Evolutionary conservation across 2,329 filamentous ascomycete genomes (phyloP).

Genomic region (Xylaria arbuscula): DNA sequence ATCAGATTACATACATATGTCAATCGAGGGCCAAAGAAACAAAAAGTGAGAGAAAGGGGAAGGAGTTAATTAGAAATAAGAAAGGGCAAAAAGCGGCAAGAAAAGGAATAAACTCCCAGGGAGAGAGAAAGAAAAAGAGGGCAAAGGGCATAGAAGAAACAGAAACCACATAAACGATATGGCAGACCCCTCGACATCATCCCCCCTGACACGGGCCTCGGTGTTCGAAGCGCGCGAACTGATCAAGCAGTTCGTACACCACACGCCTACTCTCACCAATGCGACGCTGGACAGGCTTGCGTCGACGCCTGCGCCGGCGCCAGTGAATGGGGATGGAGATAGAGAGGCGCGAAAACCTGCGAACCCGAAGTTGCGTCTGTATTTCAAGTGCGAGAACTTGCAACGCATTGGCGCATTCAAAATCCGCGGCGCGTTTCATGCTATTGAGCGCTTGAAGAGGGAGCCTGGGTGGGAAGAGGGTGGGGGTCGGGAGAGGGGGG

Average conservation of each 20-base stretch:
- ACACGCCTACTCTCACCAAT: slow-evolving; percentile 85
- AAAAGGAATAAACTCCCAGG: not conserved
- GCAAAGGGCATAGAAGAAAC: not conserved
- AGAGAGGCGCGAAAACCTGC: slow-evolving; percentile 65
- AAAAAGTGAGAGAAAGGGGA: no score
- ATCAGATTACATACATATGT: not conserved
- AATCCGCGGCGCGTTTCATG: slow-evolving; percentile 89
- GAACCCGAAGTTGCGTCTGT: slow-evolving; percentile 75
- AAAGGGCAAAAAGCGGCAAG: not conserved
- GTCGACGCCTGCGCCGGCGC: slow-evolving; percentile 68
- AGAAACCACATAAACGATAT: slow-evolving; percentile 50
- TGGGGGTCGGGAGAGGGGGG: slow-evolving; percentile 72
- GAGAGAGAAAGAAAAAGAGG: not conserved
- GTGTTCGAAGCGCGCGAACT: slow-evolving; percentile 77
- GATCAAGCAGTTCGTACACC: slow-evolving; percentile 81
- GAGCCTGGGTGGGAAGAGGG: slow-evolving; percentile 71
- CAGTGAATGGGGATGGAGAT: not conserved
- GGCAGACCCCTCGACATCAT: slow-evolving; percentile 65
- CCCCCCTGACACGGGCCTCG: slow-evolving; percentile 77
- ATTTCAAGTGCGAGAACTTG: slow-evolving; percentile 96
- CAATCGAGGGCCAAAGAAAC: no score
- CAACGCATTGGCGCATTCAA: slow-evolving; percentile 95
- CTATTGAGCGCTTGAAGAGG: slow-evolving; percentile 74
- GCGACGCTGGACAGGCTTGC: slow-evolving; percentile 79
- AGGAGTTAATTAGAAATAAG: not conserved